Conservation (phyloP, 306 rosid species). For the Cucurbita pepo region DNA sequence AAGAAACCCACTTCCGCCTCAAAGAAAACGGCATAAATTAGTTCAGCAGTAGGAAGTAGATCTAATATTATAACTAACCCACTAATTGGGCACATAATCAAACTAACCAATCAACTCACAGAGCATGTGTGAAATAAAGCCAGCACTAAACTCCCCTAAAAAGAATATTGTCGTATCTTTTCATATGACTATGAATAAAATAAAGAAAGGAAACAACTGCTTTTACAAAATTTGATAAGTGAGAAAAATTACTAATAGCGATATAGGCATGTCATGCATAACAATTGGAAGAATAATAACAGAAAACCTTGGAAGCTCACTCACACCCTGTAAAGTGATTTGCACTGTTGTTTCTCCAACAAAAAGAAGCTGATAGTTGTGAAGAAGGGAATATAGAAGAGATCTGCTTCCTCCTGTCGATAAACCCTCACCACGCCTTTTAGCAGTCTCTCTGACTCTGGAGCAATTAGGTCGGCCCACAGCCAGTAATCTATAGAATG, state of each 20-base stretch:
- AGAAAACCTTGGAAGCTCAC: slow-evolving; percentile 43
- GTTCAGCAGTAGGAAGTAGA: neutral
- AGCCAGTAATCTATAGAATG: slow-evolving; percentile 92
- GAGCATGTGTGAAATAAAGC: neutral
- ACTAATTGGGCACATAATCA: neutral
- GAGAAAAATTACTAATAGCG: neutral
- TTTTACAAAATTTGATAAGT: neutral
- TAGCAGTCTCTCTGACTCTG: slow-evolving; percentile 51
- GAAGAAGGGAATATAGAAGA: slow-evolving; percentile 87
- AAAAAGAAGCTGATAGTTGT: slow-evolving; percentile 92
- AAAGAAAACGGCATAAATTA: neutral
- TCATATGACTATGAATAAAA: neutral
- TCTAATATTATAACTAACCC: neutral
- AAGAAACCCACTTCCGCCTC: neutral
- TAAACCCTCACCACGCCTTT: slow-evolving; percentile 60
- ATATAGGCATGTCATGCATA: neutral
- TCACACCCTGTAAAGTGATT: slow-evolving; percentile 99
- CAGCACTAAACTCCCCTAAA: neutral
- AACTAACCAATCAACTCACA: neutral
- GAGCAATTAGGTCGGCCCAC: slow-evolving; percentile 83
- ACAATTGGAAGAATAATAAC: neutral
- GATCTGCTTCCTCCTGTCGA: slow-evolving; percentile 73
- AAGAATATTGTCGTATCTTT: neutral
- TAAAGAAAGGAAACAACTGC: neutral
- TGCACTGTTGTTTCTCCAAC: slow-evolving; percentile 87